phyloP scores from a whole-genome alignment of 352 stramenopile species.

The Pythium rishiriense region DNA sequence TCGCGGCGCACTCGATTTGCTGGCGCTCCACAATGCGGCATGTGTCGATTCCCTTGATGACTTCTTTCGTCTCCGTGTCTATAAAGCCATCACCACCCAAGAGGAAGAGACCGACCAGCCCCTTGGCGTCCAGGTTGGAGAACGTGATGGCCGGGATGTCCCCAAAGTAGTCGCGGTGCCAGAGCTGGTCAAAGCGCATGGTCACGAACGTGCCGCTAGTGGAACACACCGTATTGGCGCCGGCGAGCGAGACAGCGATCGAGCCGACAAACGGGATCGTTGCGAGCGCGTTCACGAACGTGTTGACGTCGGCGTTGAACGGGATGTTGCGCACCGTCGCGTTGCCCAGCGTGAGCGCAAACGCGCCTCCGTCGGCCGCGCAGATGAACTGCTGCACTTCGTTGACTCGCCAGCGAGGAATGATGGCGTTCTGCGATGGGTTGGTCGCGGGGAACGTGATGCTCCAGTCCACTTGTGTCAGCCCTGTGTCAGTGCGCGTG shows the following conservation, averaged over 20 bases:
- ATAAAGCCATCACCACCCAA: constrained; percentile 54
- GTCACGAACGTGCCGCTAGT: constrained; percentile 60
- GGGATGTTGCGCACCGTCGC: constrained; percentile 58
- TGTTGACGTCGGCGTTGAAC: constrained; percentile 58
- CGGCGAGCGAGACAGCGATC: constrained; percentile 46
- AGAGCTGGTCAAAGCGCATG: constrained; percentile 53
- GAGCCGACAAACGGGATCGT: constrained; percentile 48
- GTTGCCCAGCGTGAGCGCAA: constrained; percentile 59
- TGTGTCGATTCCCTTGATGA: constrained; percentile 71
- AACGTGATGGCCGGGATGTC: constrained; percentile 68
- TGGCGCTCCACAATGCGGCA: constrained; percentile 67
- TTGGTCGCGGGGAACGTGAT: constrained; percentile 54
- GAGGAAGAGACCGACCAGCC: constrained; percentile 45
- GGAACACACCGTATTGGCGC: constrained; percentile 48
- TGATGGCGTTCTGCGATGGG: constrained; percentile 47
- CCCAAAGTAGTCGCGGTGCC: constrained; percentile 48
- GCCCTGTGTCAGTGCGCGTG: constrained; percentile 30
- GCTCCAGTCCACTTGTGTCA: constrained; percentile 46
- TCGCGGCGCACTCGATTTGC: constrained; percentile 59
- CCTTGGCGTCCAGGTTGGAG: constrained; percentile 52
- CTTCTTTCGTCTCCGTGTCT: constrained; percentile 61
- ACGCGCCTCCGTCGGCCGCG: constrained; percentile 54
- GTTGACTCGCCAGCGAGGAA: constrained; percentile 52
- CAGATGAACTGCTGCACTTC: constrained; percentile 84
- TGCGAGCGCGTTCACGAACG: constrained; percentile 41